Percentiles rank a stretch among this genome's conserved stretches.
Evolutionary conservation across 495 filamentous ascomycete genomes (phyloP).

Genomic region (Xylaria intraflava): DNA sequence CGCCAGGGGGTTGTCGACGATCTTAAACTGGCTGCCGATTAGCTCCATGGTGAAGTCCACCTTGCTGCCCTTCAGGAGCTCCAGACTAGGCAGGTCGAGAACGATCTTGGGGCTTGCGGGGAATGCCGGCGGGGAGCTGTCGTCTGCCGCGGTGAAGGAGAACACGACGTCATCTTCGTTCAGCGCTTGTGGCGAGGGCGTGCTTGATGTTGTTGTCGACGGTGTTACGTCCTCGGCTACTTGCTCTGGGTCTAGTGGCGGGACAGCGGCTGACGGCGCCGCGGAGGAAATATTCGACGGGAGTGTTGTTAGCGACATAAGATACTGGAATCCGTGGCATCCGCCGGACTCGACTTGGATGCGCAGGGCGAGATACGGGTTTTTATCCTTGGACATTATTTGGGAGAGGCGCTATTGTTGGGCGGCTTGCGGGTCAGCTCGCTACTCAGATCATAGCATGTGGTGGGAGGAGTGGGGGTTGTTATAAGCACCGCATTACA

Average conservation of each 20-base stretch:
- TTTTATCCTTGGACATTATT: conserved; percentile 64
- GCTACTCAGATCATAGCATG: background rate
- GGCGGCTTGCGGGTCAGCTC: background rate
- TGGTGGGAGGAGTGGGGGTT: conserved; percentile 1
- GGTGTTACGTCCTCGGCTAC: conserved; percentile 20
- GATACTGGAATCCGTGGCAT: conserved; percentile 96
- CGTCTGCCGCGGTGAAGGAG: conserved; percentile 24
- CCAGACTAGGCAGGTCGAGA: conserved; percentile 80
- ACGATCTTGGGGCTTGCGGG: conserved; percentile 63
- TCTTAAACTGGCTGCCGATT: conserved; percentile 97
- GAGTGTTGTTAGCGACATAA: conserved; percentile 73
- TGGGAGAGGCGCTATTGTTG: conserved; percentile 55
- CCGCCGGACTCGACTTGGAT: conserved; percentile 88
- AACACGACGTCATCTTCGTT: conserved; percentile 73
- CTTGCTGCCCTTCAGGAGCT: conserved; percentile 84
- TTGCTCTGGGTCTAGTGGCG: background rate
- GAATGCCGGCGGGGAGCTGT: conserved; percentile 6
- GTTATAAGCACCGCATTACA: conserved; percentile 18
- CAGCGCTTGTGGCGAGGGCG: conserved; percentile 19
- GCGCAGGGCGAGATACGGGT: conserved; percentile 77
- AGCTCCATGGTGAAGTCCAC: conserved; percentile 95
- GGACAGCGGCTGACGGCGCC: background rate
- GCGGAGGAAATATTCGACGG: conserved; percentile 32
- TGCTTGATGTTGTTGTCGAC: conserved; percentile 14
- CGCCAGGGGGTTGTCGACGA: conserved; percentile 84